A percentile compares a stretch with the other conserved stretches of the same genome.
Evolutionary conservation across 768 basidiomycete species (phyloP).

Genomic region (Pisolithus albus): DNA sequence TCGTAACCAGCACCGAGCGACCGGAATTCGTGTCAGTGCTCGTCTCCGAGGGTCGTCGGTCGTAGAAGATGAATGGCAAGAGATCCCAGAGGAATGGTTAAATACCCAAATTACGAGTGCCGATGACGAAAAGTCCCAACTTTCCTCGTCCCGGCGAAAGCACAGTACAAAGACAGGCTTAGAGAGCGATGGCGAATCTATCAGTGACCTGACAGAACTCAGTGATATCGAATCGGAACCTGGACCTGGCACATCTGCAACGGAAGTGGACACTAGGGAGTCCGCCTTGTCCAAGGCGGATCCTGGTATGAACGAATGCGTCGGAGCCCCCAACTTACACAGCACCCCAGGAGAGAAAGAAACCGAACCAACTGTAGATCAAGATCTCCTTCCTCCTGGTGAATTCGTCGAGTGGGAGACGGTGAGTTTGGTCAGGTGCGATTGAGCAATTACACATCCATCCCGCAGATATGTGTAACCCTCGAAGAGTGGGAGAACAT

Average conservation of each 20-base stretch:
- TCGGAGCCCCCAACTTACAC: constrained; percentile 11
- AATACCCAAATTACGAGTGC: constrained; percentile 10
- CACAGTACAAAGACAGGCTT: constrained; percentile 42
- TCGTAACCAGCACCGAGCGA: constrained; percentile 23
- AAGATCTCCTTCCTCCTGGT: constrained; percentile 28
- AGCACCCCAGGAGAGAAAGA: constrained; percentile 21
- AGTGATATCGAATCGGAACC: constrained; percentile 37
- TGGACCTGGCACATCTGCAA: not conserved
- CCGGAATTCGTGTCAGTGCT: constrained; percentile 61
- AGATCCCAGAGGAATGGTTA: constrained; percentile 71
- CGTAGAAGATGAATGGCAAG: constrained; percentile 69
- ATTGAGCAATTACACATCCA: not conserved
- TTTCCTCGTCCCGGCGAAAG: constrained; percentile 7
- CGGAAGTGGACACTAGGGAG: constrained; percentile 4
- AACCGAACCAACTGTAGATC: constrained; percentile 4
- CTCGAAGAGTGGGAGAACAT: constrained; percentile 82
- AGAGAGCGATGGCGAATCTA: constrained; percentile 53
- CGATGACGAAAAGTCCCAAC: constrained; percentile 8
- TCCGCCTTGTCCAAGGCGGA: constrained; percentile 5
- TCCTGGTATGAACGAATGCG: constrained; percentile 10
- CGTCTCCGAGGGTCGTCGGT: constrained; percentile 49
- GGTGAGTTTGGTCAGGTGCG: constrained; percentile 37
- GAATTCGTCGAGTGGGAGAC: constrained; percentile 89
- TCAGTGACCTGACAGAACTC: constrained; percentile 73
- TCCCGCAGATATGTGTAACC: constrained; percentile 67